These are phyloP conservation scores for Tulasnella sp. DNA, from an alignment of 768 basidiomycete genomes.

Conservation along the genomic window DNA sequence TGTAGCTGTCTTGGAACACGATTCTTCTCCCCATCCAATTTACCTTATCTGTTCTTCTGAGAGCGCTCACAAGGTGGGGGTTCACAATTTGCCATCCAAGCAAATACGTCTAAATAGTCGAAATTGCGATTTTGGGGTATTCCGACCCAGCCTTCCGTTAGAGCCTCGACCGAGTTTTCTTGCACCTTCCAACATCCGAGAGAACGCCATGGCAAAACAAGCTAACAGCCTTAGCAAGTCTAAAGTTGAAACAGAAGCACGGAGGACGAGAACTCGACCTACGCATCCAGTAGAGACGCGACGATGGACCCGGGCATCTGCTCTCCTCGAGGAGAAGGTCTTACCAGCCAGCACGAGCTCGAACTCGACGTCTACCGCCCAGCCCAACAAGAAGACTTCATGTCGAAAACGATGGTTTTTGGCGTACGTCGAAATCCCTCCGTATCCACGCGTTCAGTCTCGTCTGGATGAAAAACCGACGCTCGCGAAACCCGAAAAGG, in stretches of 20 bases:
- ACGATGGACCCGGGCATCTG: neutral
- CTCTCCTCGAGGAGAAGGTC: neutral
- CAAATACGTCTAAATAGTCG: neutral
- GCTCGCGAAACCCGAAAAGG: neutral
- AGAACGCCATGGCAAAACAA: neutral
- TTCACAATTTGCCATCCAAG: neutral
- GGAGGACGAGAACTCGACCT: neutral
- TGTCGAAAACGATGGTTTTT: neutral
- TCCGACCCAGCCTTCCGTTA: neutral
- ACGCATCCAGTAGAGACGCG: neutral
- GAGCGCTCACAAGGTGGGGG: no score
- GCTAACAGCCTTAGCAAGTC: neutral
- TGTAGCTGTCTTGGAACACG: no score
- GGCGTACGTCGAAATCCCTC: neutral
- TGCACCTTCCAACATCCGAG: neutral
- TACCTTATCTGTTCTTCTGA: no score
- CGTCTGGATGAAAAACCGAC: neutral
- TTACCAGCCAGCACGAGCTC: neutral
- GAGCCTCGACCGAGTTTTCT: neutral
- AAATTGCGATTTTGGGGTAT: neutral
- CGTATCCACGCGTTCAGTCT: neutral
- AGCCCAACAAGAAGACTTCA: neutral
- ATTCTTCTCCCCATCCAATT: no score
- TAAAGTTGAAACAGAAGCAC: neutral
- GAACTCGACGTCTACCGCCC: neutral